These are phyloP conservation scores for Monosporascus sp. DNA, from an alignment of 2,329 filamentous ascomycete species.

Conservation along the genomic window DNA sequence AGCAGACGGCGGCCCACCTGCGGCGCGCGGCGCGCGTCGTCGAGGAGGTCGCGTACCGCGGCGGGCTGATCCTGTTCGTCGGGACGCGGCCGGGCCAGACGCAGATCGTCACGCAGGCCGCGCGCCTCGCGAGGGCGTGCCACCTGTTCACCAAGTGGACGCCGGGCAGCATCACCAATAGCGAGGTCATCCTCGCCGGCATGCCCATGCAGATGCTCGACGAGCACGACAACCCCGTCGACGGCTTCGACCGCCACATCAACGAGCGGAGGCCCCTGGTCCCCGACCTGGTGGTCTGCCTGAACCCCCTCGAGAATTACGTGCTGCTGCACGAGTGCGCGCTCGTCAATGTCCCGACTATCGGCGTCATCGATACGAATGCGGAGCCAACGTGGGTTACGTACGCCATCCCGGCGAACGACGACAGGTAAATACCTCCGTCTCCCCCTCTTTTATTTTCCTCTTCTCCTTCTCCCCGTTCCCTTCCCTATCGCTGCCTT, in stretches of 20 bases:
- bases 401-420: conserved; percentile 93
- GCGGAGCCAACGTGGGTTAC: conserved; percentile 90
- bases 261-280: conserved; percentile 61
- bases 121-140: conserved; percentile 70
- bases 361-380: conserved; percentile 92
- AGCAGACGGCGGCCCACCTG: conserved; percentile 81
- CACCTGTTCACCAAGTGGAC: conserved; percentile 93
- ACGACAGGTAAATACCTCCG: conserved; percentile 63
- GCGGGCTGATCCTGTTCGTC: conserved; percentile 84
- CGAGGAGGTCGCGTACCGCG: conserved; percentile 74
- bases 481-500: background rate
- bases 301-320: conserved; percentile 92
- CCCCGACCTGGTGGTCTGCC: conserved; percentile 84
- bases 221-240: conserved; percentile 56
- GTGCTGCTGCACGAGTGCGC: conserved; percentile 88
- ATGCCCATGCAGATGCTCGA: conserved; percentile 72
- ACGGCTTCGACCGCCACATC: conserved; percentile 62
- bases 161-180: conserved; percentile 87
- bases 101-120: conserved; percentile 73
- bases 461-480: background rate
- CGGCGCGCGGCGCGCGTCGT: conserved; percentile 92
- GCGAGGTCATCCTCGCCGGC: conserved; percentile 74
- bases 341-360: conserved; percentile 81
- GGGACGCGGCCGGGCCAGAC: conserved; percentile 81
- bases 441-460: background rate